Evolutionary conservation across 2,329 filamentous ascomycete species (phyloP), one percentile per base, ranked within the genome.

Genomic region (Calonectria montana): DNA sequence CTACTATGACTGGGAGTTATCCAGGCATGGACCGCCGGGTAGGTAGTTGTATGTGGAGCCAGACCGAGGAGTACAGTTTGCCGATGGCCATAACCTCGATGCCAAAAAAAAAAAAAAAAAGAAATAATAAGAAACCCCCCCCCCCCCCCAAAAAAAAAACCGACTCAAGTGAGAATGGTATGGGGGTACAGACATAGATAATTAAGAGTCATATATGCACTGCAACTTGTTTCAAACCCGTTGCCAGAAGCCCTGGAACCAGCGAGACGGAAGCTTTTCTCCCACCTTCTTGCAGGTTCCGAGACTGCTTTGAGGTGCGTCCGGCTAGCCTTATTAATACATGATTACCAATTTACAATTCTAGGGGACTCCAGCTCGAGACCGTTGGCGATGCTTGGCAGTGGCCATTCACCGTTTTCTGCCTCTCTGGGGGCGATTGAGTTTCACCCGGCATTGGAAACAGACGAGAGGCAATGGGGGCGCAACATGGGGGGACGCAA

Each of bases 361-460:
- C 31, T 31, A 7, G 35, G 53, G 39, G 27, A 47, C 23, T 29
- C 47, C 29, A 7, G 13, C 27, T 31, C 41, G 21, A 48, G 21
- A 48, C 45, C 21, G 31, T 57, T 57, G 53, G n/a, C 31, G 29
- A 57, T 31, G 15, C 35, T 50, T 64, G 45, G 48, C 47, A 43
- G 27, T 43, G 6, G 29, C 50, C 27, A 61, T 43, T 37, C 39
- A 21, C 29, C 29, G 23, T 23, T 61, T 35, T 15, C 43, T 61
- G 57, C 50, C 35, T 47, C 27, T 25, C 35, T 35, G 31, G 31
- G 45, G 63, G 63, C 53, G 63, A 66, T 70, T 66, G 63, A 70
- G 68, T 70, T 66, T 70, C 63, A 63, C 57, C 43, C 53, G 68
- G 55, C 55, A 67, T 67, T 66, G 41, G 55, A 47, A 21, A 69